Base-by-base conservation (phyloP, 2,329 filamentous ascomycete genomes). In the Talaromyces islandicus region DNA sequence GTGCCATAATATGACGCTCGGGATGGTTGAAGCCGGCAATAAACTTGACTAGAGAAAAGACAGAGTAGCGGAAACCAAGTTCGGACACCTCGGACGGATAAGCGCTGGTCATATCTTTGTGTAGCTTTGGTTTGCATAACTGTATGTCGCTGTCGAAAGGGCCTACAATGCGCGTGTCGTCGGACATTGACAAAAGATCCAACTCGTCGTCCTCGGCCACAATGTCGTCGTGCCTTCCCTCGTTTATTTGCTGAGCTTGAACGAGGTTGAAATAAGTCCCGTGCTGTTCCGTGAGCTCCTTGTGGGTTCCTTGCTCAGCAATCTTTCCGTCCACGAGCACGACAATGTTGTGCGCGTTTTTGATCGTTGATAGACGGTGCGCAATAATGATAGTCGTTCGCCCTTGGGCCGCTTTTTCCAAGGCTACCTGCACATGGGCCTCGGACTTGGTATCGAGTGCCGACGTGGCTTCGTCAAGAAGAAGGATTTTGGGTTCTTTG, bases 371-470 rank as follows among this genome's bases (percentile, higher is more conserved):
- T 9, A 99, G 81, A 66, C 93, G 88, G 77, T 99, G 94, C 50
- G 94, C 94, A 73, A 99, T 97, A 7, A 92, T 90, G 67, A 97
- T 96, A 2, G 94, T 97, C 0, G 94, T 99, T 58, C 94, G 85
- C 25, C 92, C 93, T 64, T 89, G 83, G 1, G 92, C 84, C 27
- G 93, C 94, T 55, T 85, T 88, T 68, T 97, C 92, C 9, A 99
- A 82, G 19, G 94, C 94, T 48, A 91, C 91, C 73, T 97, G 94
- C 1, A 99, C 93, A 10, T 96, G 89, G 52, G 91, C 92, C 77
- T 99, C 94, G 0, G 91, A 95, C 71, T 94, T 93, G 24, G 93
- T 96, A 70, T 99, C 94, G 0, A 99, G 82, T 4, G 92, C 92
- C 41, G 90, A 94, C 0, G 94, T 99, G 5, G 94, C 94, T 74